These are phyloP conservation scores for Cicer arietinum DNA, from an alignment of 306 rosid genomes.

Conservation along the genomic window DNA sequence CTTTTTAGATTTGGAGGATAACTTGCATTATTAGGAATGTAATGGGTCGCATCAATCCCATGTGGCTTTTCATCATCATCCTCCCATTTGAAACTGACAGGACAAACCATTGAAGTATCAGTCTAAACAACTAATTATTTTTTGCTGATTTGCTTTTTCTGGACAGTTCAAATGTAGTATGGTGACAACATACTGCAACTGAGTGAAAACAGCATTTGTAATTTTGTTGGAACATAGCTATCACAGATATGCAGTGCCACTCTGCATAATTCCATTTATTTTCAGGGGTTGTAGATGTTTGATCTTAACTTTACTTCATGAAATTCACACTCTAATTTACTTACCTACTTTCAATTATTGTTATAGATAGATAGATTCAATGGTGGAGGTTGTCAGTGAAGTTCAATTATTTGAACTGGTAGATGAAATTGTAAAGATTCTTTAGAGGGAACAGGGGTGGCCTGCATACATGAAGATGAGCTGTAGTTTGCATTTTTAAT, in stretches of 20 bases:
- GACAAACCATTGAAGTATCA: conserved; percentile 25
- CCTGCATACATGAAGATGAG: conserved; percentile 38
- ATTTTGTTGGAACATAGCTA: conserved; percentile 22
- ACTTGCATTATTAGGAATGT: conserved; percentile 12
- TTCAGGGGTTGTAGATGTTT: conserved; percentile 21
- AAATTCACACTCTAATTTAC: conserved; percentile 10
- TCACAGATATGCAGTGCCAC: conserved; percentile 13
- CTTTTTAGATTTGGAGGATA: conserved; percentile 4
- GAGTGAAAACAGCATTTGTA: conserved; percentile 17
- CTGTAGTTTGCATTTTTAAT: conserved; percentile 14
- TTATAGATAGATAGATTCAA: conserved; percentile 1
- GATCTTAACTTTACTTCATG: conserved; percentile 17
- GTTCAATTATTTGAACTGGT: conserved; percentile 33
- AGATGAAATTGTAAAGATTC: conserved; percentile 28
- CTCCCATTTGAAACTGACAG: conserved; percentile 18
- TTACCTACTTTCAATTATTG: conserved; percentile 14
- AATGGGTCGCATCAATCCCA: not conserved
- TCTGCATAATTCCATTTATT: conserved; percentile 11
- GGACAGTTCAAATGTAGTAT: conserved; percentile 24
- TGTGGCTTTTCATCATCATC: not conserved
- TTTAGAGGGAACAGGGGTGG: conserved; percentile 31
- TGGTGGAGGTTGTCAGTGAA: conserved; percentile 9
- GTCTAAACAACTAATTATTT: conserved; percentile 13
- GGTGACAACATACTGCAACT: conserved; percentile 28
- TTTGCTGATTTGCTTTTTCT: conserved; percentile 3